Base-by-base conservation (phyloP, 2,329 filamentous ascomycete genomes). In the Colletotrichum magnum region DNA sequence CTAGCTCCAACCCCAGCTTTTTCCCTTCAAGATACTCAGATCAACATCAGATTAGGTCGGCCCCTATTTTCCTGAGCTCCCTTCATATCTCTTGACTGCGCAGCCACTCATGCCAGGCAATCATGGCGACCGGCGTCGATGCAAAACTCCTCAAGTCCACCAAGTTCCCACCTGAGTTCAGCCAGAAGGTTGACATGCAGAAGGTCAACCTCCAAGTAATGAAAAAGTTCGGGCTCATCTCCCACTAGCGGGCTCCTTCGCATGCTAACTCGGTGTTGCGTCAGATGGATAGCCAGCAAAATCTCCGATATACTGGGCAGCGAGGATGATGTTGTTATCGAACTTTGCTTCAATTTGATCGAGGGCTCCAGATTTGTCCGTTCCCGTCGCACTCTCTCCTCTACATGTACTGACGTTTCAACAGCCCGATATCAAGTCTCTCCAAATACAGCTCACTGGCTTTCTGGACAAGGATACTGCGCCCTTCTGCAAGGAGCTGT, bases 151-250 rank as follows among this genome's bases (percentile, higher is more conserved):
- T 98, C 65, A 93, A 92, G 86, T 91, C 92, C 80, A 98, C 95
- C 64, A 98, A 97, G 78, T 98, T 98, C 73, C 96, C 96, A 53
- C 88, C 92, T 7, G 94, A 98, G 78, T 99, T 98, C 83, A 95
- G 89, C 78, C 91, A 93, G 79, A 98, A 98, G 85, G 96, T 99
- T 73, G 95, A 99, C 84, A 97, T 97, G 89, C 90, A 91, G 75
- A 98, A 98, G 84, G 94, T 99, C 81, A 98, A 99, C 79, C 86
- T 97, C 58, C 94, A 97, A 80, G 93, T 99, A 64, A 97, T 99
- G 90, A 98, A 98, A 87, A 97, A 96, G 93, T 97, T 79, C 9
- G 59, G 39, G 13, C 32, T 28, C 43, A 24, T 13, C 16, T 48
- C 5, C 28, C n/a, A 15, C n/a, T 45, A 43, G 15, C 41, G 48